These are phyloP conservation scores for Lasiosphaeriaceae sp. DNA, from an alignment of 495 filamentous ascomycete species.

Conservation along the genomic window DNA sequence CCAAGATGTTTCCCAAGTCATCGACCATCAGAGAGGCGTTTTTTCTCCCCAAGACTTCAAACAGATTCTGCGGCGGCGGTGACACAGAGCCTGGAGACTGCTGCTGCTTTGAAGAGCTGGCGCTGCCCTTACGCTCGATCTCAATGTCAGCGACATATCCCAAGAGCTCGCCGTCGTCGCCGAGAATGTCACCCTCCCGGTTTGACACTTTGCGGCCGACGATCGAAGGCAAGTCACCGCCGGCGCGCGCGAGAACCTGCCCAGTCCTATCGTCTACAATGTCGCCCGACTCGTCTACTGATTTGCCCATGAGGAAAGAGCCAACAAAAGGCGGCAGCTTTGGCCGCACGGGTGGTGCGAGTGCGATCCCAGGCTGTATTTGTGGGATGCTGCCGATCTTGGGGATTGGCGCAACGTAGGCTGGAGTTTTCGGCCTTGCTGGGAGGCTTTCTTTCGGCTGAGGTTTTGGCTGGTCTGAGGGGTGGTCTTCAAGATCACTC, in stretches of 20 bases:
- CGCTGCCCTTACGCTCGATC: slow-evolving; percentile 15
- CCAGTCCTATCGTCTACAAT: slow-evolving; percentile 61
- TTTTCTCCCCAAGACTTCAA: slow-evolving; percentile 30
- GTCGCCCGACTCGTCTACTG: slow-evolving; percentile 68
- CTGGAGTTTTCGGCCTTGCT: slow-evolving; percentile 19
- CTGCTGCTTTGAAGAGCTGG: not conserved
- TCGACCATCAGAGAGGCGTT: slow-evolving; percentile 42
- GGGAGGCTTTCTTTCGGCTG: slow-evolving; percentile 2
- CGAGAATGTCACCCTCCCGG: slow-evolving; percentile 39
- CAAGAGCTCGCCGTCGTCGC: slow-evolving; percentile 41
- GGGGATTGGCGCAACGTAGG: slow-evolving; percentile 31
- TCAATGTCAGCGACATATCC: slow-evolving; percentile 47
- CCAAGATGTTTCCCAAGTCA: slow-evolving; percentile 42
- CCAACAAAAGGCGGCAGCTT: slow-evolving; percentile 35
- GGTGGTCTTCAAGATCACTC: slow-evolving; percentile 3
- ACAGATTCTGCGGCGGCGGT: slow-evolving; percentile 24
- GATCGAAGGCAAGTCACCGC: slow-evolving; percentile 45
- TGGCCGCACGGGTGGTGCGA: slow-evolving; percentile 16
- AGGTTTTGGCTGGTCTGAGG: not conserved
- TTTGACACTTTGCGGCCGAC: slow-evolving; percentile 41
- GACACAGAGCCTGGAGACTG: no score
- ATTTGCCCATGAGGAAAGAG: slow-evolving; percentile 63
- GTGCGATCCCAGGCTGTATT: slow-evolving; percentile 17
- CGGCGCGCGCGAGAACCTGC: slow-evolving; percentile 41
- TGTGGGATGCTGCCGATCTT: slow-evolving; percentile 24